Base-by-base conservation (phyloP, 176 grass and related monocot genomes). In the Oryza glaberrima region DNA sequence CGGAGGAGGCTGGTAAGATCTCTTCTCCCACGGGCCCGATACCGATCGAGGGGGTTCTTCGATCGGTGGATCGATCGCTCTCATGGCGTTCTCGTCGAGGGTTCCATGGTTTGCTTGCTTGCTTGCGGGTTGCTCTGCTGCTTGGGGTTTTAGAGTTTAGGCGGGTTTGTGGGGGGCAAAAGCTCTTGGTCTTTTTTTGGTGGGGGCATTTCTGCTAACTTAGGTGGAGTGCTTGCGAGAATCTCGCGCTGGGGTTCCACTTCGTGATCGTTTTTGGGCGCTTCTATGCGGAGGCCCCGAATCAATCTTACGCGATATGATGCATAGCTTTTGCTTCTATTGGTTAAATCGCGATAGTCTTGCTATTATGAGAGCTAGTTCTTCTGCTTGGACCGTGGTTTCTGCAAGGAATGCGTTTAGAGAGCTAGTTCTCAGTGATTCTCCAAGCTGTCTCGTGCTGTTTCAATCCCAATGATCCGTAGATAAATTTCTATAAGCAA, bases 1-100 rank as follows among this genome's bases (percentile, higher is more conserved):
- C 91, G 38, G 93, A 98, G 88, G 95, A 98, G 85, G 87, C 92
- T 52, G 92, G 93, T 98, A 77, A 49, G 52, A 68, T 79, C 80
- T 30, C 60, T 65, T 6, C 4, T 49, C 12, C 44, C 81, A 51
- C 9, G 65, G 25, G 43, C 11, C 40, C 35, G 35, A 64, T 77
- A 6, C 40, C 35, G 35, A 64, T 77, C 35, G 35, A 14, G 36
- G 13, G 76, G 35, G 34, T 38, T 68, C 45, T 81, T 58, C n/a
- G 4, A 58, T 49, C n/a, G 47, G 48, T 54, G 6, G 48, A 61
- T 52, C 17, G 48, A 61, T 52, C 17, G 28, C 5, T 22, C 5
- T 36, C 1, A 6, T 43, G 2, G 35, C 11, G 69, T 8, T 22
- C 16, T 36, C 1, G 3, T 43, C 5, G 35, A 19, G 69, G 13